Evolutionary conservation across 768 basidiomycete genomes (phyloP).

Genomic region (Leccinum disarticulatum): DNA sequence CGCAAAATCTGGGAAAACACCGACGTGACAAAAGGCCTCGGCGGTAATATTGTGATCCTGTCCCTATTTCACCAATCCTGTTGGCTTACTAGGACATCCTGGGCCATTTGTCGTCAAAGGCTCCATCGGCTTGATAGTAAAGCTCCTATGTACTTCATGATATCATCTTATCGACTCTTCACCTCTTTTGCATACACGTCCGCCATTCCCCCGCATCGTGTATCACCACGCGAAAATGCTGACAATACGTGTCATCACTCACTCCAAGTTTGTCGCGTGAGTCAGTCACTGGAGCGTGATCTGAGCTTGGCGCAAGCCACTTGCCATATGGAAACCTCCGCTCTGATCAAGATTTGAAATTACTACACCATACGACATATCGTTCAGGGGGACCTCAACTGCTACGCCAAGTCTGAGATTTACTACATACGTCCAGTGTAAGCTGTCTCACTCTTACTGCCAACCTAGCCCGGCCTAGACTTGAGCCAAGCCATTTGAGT

Average conservation of each 20-base stretch:
- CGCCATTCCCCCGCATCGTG: conserved; percentile 1
- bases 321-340: conserved; percentile 3
- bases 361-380: not conserved
- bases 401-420: not conserved
- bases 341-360: conserved; percentile 10
- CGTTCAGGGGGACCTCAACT: not conserved
- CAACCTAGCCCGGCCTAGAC: too few relatives aligned
- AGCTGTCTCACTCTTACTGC: not conserved
- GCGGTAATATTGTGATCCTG: not conserved
- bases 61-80: not conserved
- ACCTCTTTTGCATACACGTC: not conserved
- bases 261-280: not conserved
- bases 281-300: not conserved
- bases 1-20: conserved; percentile 4
- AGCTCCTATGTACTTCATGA: not conserved
- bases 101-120: not conserved
- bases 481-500: not conserved
- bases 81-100: not conserved
- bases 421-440: not conserved
- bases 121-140: not conserved
- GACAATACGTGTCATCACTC: not conserved
- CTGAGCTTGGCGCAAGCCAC: conserved; percentile 4
- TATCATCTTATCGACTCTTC: not conserved
- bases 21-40: not conserved
- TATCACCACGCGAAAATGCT: not conserved